Evolutionary conservation across 225 moss, liverwort and hornwort genomes (phyloP).

Genomic region (Physcomitrium patens): DNA sequence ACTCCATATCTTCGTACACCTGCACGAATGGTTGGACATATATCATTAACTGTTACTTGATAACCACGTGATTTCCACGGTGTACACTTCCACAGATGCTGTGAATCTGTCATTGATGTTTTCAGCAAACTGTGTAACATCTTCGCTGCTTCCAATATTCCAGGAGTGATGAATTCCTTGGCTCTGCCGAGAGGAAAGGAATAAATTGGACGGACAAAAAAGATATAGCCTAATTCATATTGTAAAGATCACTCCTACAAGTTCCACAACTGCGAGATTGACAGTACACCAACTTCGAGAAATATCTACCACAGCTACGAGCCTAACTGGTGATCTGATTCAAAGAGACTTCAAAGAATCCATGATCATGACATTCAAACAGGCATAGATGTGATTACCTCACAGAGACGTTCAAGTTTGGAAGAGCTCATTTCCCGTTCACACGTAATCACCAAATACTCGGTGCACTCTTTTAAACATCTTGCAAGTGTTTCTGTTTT

Average conservation of each 20-base stretch:
- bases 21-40: conserved; percentile 33
- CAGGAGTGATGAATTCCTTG: too few species aligned
- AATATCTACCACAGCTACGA: neutral
- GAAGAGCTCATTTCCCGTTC: conserved; percentile 74
- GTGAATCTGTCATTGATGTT: neutral
- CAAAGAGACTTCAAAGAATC: neutral
- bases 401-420: conserved; percentile 74
- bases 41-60: conserved; percentile 1
- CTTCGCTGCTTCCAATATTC: too few species aligned
- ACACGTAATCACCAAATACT: conserved; percentile 72
- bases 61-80: neutral
- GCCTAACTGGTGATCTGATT: neutral
- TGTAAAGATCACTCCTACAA: neutral
- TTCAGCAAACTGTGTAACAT: neutral
- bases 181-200: neutral
- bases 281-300: neutral
- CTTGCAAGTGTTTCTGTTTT: conserved; percentile 70
- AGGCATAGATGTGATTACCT: conserved; percentile 45
- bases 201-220: neutral
- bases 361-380: conserved; percentile 25
- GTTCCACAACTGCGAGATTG: neutral
- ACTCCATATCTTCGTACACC: conserved; percentile 89
- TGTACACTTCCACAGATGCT: neutral
- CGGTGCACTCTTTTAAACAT: conserved; percentile 76
- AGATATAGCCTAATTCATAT: neutral